Evolutionary conservation across 169 alveolate species (phyloP).

Genomic region (Plasmodium falciparum): DNA sequence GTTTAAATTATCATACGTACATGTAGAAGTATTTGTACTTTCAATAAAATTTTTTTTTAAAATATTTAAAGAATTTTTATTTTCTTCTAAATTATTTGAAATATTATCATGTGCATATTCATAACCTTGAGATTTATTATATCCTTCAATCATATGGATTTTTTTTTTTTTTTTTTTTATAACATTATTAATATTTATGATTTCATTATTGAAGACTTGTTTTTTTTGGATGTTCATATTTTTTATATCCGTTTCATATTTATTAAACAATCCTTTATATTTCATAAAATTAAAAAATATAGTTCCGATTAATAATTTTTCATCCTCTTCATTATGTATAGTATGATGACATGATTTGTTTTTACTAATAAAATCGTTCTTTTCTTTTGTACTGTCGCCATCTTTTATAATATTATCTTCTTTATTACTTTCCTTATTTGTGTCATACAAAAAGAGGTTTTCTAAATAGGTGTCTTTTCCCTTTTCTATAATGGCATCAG

Average conservation of each 20-base stretch:
- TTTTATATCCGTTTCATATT: constrained; percentile 43
- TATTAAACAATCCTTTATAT: constrained; percentile 46
- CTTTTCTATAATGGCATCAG: constrained; percentile 27
- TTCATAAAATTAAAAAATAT: constrained; percentile 48
- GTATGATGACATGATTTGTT: constrained; percentile 26
- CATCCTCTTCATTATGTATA: constrained; percentile 30
- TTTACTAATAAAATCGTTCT: constrained; percentile 12
- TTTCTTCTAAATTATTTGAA: no score
- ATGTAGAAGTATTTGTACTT: no score
- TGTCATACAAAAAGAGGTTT: constrained; percentile 27
- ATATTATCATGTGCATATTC: no score
- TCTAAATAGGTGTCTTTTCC: constrained; percentile 20
- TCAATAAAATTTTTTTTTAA: no score
- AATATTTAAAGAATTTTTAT: no score
- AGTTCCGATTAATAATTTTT: neutral
- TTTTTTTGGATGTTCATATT: constrained; percentile 15
- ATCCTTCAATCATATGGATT: neutral
- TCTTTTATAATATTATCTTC: neutral
- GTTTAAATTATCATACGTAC: no score
- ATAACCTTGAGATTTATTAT: no score
- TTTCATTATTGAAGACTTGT: neutral
- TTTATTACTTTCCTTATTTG: constrained; percentile 3
- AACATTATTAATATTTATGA: neutral
- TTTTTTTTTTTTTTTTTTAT: neutral
- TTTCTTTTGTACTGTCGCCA: neutral